Evolutionary conservation across 257 asterid species (phyloP).

Genomic region (Agastache rugosa): DNA sequence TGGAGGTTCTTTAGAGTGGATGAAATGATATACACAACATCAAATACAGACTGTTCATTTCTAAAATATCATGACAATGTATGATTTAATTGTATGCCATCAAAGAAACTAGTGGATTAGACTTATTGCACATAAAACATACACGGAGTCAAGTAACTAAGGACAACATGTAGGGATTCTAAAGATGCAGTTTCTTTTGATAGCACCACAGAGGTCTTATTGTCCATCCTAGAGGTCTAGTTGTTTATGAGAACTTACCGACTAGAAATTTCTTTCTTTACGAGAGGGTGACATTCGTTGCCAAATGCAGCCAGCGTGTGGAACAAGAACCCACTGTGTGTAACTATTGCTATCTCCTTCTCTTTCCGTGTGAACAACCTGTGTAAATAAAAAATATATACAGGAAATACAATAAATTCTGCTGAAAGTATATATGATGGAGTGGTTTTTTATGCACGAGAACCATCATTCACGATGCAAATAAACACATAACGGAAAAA

Average conservation of each 20-base stretch:
- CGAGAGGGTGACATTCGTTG: conserved; percentile 66
- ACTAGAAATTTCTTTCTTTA: conserved; percentile 72
- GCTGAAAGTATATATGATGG: conserved; percentile 6
- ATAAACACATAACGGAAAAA: background rate
- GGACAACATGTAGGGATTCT: background rate
- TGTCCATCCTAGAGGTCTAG: background rate
- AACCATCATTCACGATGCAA: background rate
- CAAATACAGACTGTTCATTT: background rate
- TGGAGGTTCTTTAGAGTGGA: background rate
- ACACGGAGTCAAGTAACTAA: background rate
- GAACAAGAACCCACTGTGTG: conserved; percentile 89
- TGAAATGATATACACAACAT: background rate
- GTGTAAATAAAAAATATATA: conserved; percentile 29
- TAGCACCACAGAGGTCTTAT: background rate
- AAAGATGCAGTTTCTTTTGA: background rate
- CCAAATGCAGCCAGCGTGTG: conserved; percentile 77
- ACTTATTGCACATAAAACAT: background rate
- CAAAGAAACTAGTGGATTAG: too few relatives aligned
- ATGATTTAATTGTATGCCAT: background rate
- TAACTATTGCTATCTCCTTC: conserved; percentile 89
- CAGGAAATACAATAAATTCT: conserved; percentile 20
- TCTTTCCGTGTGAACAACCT: conserved; percentile 82
- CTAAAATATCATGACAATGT: background rate
- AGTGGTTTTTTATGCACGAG: background rate
- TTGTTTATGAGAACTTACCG: conserved; percentile 57